phyloP scores from a whole-genome alignment of 805 yeast genomes.

The Debaryomyces maramus region DNA sequence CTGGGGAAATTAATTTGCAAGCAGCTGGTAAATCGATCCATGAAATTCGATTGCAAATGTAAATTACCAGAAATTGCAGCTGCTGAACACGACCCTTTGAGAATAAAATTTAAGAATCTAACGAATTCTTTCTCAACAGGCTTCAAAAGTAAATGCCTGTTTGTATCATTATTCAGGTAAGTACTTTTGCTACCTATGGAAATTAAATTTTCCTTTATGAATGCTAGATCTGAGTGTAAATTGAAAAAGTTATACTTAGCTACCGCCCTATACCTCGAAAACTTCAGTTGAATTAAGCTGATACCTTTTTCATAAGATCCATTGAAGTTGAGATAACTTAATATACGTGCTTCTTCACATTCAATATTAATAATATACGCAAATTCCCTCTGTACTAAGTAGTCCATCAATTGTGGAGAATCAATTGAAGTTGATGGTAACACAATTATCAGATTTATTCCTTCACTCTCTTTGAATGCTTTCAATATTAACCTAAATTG shows the following conservation, averaged over 20 bases:
- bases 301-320: slow-evolving; percentile 10
- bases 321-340: slow-evolving; percentile 10
- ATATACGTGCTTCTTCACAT: slow-evolving; percentile 15
- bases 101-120: slow-evolving; percentile 11
- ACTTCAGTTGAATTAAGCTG: slow-evolving; percentile 7
- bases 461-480: slow-evolving; percentile 2
- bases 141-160: slow-evolving; percentile 3
- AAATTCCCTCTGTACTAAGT: slow-evolving; percentile 5
- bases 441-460: slow-evolving; percentile 9
- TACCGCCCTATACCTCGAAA: slow-evolving; percentile 8
- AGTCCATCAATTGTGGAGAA: slow-evolving; percentile 8
- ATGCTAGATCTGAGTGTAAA: slow-evolving; percentile 8
- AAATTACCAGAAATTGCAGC: slow-evolving; percentile 1
- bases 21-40: slow-evolving; percentile 9
- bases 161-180: neutral
- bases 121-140: slow-evolving; percentile 9
- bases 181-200: neutral
- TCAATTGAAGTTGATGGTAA: slow-evolving; percentile 14
- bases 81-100: slow-evolving; percentile 11
- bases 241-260: slow-evolving; percentile 15
- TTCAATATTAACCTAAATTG: slow-evolving; percentile 10
- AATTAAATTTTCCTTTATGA: neutral
- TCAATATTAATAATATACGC: slow-evolving; percentile 14
- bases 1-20: slow-evolving; percentile 10
- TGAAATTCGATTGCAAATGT: neutral